phyloP scores from a whole-genome alignment of 257 asterid genomes.

The Solanum dulcamara region DNA sequence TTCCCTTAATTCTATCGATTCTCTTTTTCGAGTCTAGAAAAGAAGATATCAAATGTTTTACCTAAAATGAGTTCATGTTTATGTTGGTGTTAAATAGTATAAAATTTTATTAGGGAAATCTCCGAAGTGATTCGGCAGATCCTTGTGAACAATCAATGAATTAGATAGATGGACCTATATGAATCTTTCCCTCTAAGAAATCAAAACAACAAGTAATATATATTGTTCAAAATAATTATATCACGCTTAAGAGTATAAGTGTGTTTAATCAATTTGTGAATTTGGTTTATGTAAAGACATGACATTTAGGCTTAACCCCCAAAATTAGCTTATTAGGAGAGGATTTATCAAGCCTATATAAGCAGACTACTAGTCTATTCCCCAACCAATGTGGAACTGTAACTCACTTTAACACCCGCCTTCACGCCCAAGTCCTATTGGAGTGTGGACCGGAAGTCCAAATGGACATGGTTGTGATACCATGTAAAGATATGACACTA shows the following conservation, averaged over 20 bases:
- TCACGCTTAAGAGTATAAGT: background rate
- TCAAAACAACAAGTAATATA: background rate
- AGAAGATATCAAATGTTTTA: background rate
- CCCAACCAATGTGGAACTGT: background rate
- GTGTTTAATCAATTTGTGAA: background rate
- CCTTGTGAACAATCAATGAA: background rate
- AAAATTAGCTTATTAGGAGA: too few relatives aligned
- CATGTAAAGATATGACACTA: background rate
- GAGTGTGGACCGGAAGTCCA: background rate
- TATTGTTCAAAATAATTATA: background rate
- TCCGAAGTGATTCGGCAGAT: background rate
- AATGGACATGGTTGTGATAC: background rate
- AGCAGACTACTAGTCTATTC: too few relatives aligned
- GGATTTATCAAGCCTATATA: background rate
- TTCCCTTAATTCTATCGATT: background rate
- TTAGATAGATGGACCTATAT: background rate
- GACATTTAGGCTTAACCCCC: too few relatives aligned
- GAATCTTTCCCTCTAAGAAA: too few relatives aligned
- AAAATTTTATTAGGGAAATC: background rate
- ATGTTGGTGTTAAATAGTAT: background rate
- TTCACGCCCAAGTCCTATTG: background rate
- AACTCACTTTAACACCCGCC: background rate
- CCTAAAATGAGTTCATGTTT: background rate
- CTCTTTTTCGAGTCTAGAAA: background rate
- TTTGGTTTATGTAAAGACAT: background rate